Conservation (phyloP, 1,284 basidiomycete species). For the Fomitopsis palustris region DNA sequence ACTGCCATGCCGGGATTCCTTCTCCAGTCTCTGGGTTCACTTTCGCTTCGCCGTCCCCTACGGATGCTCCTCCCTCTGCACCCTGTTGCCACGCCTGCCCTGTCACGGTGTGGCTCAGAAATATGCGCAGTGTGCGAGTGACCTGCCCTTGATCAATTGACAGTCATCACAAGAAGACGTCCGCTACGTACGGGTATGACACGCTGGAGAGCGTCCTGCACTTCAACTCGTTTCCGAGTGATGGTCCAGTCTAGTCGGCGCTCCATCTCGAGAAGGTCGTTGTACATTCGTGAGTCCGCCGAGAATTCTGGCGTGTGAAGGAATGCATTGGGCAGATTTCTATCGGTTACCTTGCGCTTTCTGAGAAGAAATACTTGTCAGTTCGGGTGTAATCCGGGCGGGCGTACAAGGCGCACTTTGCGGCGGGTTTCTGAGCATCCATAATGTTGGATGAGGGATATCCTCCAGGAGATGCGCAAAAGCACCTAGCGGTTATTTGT, state of each 20-base stretch:
- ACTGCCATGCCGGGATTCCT: conserved; percentile 87
- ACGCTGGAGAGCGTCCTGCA: conserved; percentile 75
- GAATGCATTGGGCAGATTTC: conserved; percentile 70
- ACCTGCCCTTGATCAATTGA: conserved; percentile 44
- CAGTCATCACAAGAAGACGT: neutral
- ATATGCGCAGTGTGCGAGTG: conserved; percentile 83
- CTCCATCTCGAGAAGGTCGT: conserved; percentile 85
- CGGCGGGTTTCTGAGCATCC: conserved; percentile 23
- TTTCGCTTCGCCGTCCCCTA: conserved; percentile 22
- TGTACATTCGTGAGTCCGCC: conserved; percentile 83
- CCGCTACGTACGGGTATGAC: conserved; percentile 49
- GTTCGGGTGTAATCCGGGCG: neutral
- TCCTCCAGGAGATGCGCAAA: too few species aligned
- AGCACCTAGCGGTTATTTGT: too few species aligned
- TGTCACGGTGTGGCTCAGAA: conserved; percentile 85
- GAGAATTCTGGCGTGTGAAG: conserved; percentile 68
- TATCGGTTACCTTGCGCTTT: conserved; percentile 79
- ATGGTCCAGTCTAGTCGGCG: conserved; percentile 95
- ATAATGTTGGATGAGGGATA: conserved; percentile 11
- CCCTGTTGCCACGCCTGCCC: conserved; percentile 81
- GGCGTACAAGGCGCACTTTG: conserved; percentile 15
- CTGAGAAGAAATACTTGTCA: conserved; percentile 32
- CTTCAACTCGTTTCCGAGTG: conserved; percentile 85
- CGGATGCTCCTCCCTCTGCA: conserved; percentile 20
- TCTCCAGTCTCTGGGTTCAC: conserved; percentile 60